A percentile compares a stretch with the other conserved stretches of the same genome.
phyloP scores from a whole-genome alignment of 345 rosid genomes.

The Salix koriyanagi region DNA sequence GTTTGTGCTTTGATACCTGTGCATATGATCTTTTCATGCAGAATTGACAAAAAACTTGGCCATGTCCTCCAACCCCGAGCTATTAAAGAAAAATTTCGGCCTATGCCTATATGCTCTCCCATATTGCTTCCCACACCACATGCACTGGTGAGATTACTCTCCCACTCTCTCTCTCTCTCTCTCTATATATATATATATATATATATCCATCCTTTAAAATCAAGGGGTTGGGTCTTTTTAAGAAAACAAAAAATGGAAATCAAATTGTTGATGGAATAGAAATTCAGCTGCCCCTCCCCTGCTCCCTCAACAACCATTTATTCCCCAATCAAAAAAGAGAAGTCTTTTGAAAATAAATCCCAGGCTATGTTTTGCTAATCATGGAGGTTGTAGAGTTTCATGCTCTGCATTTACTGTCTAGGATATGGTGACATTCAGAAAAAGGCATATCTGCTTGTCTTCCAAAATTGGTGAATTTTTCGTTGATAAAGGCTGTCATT shows the following conservation, averaged over 20 bases:
- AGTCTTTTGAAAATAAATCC: neutral
- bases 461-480: neutral
- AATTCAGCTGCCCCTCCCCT: too few species aligned
- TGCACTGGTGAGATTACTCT: constrained; percentile 59
- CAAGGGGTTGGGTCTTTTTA: neutral
- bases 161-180: neutral
- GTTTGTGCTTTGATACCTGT: constrained; percentile 9
- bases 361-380: neutral
- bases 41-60: constrained; percentile 63
- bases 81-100: constrained; percentile 83
- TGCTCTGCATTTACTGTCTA: constrained; percentile 4
- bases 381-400: neutral
- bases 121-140: constrained; percentile 82
- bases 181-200: neutral
- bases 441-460: neutral
- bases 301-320: too few species aligned
- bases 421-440: neutral
- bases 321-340: neutral
- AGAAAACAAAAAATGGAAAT: neutral
- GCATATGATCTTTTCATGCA: constrained; percentile 32
- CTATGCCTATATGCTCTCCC: constrained; percentile 89
- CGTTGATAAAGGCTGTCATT: neutral
- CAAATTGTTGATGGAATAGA: too few species aligned
- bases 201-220: neutral
- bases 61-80: constrained; percentile 40